phyloP scores from a whole-genome alignment of 139 green algal species.

The Chlorella sp. region DNA sequence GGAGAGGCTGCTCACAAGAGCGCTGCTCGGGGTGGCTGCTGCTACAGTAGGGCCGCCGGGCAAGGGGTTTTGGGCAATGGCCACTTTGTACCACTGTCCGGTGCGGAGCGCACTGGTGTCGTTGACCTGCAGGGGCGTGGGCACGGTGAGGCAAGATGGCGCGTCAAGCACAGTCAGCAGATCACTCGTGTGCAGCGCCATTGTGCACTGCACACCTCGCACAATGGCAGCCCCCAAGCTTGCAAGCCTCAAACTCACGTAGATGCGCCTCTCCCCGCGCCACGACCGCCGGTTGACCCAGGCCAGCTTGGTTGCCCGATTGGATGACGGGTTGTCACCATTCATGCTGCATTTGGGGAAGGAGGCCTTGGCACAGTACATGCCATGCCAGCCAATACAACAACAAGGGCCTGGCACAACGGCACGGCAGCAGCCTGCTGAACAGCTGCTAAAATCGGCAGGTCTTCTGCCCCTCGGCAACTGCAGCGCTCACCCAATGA shows the following conservation, averaged over 20 bases:
- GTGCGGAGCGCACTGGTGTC: not conserved
- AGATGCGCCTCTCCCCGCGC: too few relatives aligned
- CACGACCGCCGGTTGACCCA: too few relatives aligned
- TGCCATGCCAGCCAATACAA: not conserved
- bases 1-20: not conserved
- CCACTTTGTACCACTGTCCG: conserved; percentile 2
- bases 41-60: not conserved
- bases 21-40: not conserved
- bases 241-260: too few relatives aligned
- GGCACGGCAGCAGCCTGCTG: too few relatives aligned
- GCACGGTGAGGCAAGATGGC: too few relatives aligned
- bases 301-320: too few relatives aligned
- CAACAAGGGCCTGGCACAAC: not conserved
- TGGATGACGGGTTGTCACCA: not conserved
- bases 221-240: too few relatives aligned
- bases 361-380: not conserved
- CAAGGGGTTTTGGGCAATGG: not conserved
- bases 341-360: not conserved
- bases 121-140: not conserved
- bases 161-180: too few relatives aligned
- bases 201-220: too few relatives aligned
- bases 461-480: too few relatives aligned
- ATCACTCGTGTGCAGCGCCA: too few relatives aligned
- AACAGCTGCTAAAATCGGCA: too few relatives aligned
- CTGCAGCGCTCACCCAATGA: not conserved